A percentile compares a stretch with the other conserved stretches of the same genome.
phyloP scores from a whole-genome alignment of 192 early-diverging fungal species.

The Anaeromyces robustus region DNA sequence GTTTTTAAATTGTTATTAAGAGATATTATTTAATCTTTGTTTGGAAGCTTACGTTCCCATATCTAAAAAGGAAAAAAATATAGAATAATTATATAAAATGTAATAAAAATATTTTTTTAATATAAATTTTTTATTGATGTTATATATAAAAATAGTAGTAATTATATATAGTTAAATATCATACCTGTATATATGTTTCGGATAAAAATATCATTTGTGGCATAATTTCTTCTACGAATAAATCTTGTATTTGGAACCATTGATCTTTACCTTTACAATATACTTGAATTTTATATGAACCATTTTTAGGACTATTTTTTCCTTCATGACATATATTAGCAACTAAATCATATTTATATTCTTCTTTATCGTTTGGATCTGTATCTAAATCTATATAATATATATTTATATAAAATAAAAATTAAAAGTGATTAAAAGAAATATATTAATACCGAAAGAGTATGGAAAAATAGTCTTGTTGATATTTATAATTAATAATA shows the following conservation, averaged over 20 bases:
- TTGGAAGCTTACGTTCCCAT: neutral
- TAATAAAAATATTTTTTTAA: no score
- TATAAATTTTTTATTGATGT: no score
- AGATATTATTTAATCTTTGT: no score
- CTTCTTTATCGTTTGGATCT: constrained; percentile 10
- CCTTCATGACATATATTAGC: constrained; percentile 89
- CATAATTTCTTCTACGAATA: constrained; percentile 79
- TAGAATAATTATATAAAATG: no score
- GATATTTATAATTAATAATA: no score
- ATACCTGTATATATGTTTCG: constrained; percentile 82
- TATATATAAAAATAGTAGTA: neutral
- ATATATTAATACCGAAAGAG: no score
- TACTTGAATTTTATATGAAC: constrained; percentile 72
- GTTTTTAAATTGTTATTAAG: no score
- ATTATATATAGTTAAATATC: no score
- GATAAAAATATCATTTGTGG: constrained; percentile 89
- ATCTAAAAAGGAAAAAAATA: no score
- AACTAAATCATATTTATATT: constrained; percentile 64
- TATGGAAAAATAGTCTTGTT: no score
- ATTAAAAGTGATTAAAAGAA: no score
- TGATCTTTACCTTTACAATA: constrained; percentile 60
- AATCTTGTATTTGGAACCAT: constrained; percentile 91
- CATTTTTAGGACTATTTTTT: constrained; percentile 38
- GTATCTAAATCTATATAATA: constrained; percentile 27
- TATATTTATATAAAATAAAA: constrained; percentile 1